A percentile compares a stretch with the other conserved stretches of the same genome.
phyloP scores from a whole-genome alignment of 2,329 filamentous ascomycete genomes.

The Chrysosporium queenslandicum region DNA sequence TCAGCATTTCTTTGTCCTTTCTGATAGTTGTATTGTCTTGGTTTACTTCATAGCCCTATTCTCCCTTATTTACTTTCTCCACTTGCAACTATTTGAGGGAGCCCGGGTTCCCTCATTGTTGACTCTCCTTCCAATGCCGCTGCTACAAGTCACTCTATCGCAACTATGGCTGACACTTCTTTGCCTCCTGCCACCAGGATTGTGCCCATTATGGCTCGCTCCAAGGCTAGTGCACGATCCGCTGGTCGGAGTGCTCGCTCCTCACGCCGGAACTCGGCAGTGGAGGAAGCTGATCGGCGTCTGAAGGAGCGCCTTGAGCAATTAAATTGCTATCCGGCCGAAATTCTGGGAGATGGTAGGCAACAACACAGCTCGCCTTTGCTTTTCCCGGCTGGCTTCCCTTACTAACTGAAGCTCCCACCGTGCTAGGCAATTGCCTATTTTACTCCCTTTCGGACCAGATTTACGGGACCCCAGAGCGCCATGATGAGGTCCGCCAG shows the following conservation, averaged over 20 bases:
- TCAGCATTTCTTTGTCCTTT: neutral
- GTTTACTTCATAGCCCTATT: neutral
- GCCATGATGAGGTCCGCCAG: slow-evolving; percentile 50
- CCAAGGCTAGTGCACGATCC: slow-evolving; percentile 19
- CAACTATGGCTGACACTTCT: slow-evolving; percentile 32
- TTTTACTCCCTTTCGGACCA: slow-evolving; percentile 60
- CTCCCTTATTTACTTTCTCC: neutral
- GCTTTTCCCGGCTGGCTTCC: neutral
- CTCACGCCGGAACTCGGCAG: slow-evolving; percentile 4
- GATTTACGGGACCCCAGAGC: slow-evolving; percentile 51
- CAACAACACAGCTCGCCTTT: slow-evolving; percentile 15
- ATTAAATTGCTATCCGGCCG: slow-evolving; percentile 49
- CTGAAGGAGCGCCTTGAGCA: slow-evolving; percentile 40
- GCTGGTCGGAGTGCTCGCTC: slow-evolving; percentile 14
- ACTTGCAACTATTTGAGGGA: slow-evolving; percentile 8
- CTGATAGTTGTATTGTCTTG: neutral
- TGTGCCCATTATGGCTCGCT: slow-evolving; percentile 33
- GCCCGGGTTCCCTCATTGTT: slow-evolving; percentile 5
- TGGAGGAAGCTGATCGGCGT: slow-evolving; percentile 23
- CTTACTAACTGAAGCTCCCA: neutral
- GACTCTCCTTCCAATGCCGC: slow-evolving; percentile 21
- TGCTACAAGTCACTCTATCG: slow-evolving; percentile 24
- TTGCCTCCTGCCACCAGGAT: slow-evolving; percentile 30
- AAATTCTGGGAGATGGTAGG: slow-evolving; percentile 55
- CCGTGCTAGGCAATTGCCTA: slow-evolving; percentile 57